A percentile compares a stretch with the other conserved stretches of the same genome.
phyloP scores from a whole-genome alignment of 2,329 filamentous ascomycete genomes.

The Colletotrichum tropicale region DNA sequence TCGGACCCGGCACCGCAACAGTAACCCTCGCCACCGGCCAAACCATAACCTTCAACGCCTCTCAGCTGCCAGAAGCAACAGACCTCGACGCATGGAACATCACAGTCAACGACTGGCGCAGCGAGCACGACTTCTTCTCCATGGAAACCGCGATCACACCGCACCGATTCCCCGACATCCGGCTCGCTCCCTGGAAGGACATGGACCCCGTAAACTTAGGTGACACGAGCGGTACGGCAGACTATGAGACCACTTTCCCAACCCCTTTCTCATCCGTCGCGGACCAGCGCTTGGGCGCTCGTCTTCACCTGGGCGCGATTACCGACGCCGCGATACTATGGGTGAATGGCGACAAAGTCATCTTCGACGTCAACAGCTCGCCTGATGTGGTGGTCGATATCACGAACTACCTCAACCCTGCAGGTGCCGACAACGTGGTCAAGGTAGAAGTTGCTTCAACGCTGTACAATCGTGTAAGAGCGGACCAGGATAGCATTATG shows the following conservation, averaged over 20 bases:
- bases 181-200: not conserved
- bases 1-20: not conserved
- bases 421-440: not conserved
- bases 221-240: not conserved
- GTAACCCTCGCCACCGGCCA: not conserved
- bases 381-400: not conserved
- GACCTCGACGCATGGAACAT: not conserved
- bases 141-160: not conserved
- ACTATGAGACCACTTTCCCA: not conserved
- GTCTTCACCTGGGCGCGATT: not conserved
- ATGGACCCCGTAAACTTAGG: not conserved
- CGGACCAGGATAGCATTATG: not conserved
- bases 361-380: not conserved
- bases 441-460: not conserved
- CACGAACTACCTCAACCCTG: not conserved
- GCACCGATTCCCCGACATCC: not conserved
- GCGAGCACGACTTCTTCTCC: fast-evolving
- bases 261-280: not conserved
- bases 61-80: not conserved
- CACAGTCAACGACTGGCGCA: not conserved
- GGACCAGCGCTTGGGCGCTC: not conserved
- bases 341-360: not conserved
- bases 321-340: not conserved
- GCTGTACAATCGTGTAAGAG: not conserved
- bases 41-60: not conserved